Base-by-base conservation (phyloP, 208 protist species). In the Crithidia sp. region DNA sequence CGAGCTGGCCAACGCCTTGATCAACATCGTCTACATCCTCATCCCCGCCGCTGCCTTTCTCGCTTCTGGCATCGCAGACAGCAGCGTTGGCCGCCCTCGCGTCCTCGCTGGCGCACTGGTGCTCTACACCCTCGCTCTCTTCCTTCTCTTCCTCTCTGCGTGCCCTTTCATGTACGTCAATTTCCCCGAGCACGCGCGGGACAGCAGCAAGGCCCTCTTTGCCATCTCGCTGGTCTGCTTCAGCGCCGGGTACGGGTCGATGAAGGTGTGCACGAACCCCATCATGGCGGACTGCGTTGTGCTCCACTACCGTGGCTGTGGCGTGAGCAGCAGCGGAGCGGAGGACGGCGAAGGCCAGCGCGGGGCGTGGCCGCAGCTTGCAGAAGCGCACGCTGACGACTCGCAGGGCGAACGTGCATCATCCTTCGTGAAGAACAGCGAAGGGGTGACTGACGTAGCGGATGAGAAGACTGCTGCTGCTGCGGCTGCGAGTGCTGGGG, bases 261-360 rank as follows among this genome's bases (percentile, higher is more conserved):
- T 92, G 85, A 92, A 92, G 68, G 83, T 90, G 41, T 92, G 87
- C 81, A 90, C 84, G 5, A 87, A 85, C 62, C 87, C 87, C 7
- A 77, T 92, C 52, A 89, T 92, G 87, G 87, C 85, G 7, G 85
- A 92, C 64, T 81, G 75, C 68, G 73, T 92, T 53, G 71, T 82
- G 7, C 47, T 61, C 40, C 59, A 54, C 1, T 85, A 86, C 67
- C 73, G 71, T 19, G 71, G 58, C 39, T 17, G 37, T 16, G 45
- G 4, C 16, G n/a, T 17, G n/a, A 58, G 40, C 6, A 37, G 56
- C 17, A 39, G 43, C n/a, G 16, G 12, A 36, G 45, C 8, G 19
- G 49, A 28, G 7, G 39, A 19, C 37, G 50, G 5, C 47, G n/a
- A 39, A 2, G 52, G 28, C 28, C 28, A 28, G 28, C 28, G 28